Evolutionary conservation across 176 grass and related monocot genomes (phyloP).

Genomic region (Typha latifolia): DNA sequence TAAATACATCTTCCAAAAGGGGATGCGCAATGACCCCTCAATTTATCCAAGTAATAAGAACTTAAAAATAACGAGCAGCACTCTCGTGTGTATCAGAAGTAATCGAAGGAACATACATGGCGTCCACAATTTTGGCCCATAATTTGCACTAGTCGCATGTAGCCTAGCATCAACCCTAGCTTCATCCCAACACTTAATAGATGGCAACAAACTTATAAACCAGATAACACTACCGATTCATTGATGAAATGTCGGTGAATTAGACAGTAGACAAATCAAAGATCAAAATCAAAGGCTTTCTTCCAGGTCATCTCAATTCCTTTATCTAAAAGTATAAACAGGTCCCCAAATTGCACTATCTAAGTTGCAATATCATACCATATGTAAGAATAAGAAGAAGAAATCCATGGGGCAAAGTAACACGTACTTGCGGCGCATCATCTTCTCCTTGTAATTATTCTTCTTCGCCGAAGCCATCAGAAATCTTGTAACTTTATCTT

Average conservation of each 20-base stretch:
- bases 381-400: neutral
- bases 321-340: neutral
- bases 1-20: neutral
- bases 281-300: neutral
- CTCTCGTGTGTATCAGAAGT: neutral
- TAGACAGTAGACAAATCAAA: neutral
- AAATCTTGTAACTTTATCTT: neutral
- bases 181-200: neutral
- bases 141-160: neutral
- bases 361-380: neutral
- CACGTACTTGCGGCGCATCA: constrained; percentile 77
- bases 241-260: neutral
- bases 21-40: neutral
- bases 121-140: neutral
- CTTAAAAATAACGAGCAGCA: neutral
- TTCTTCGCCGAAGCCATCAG: constrained; percentile 70
- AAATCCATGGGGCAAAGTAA: neutral
- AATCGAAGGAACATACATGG: neutral
- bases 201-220: constrained; percentile 7
- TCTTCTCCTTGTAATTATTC: constrained; percentile 85
- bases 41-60: neutral
- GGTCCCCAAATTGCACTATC: neutral
- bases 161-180: neutral
- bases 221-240: constrained; percentile 9
- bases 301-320: neutral